These are phyloP conservation scores for Aspergillus uvarum DNA, from an alignment of 2,329 filamentous ascomycete species.

Conservation along the genomic window DNA sequence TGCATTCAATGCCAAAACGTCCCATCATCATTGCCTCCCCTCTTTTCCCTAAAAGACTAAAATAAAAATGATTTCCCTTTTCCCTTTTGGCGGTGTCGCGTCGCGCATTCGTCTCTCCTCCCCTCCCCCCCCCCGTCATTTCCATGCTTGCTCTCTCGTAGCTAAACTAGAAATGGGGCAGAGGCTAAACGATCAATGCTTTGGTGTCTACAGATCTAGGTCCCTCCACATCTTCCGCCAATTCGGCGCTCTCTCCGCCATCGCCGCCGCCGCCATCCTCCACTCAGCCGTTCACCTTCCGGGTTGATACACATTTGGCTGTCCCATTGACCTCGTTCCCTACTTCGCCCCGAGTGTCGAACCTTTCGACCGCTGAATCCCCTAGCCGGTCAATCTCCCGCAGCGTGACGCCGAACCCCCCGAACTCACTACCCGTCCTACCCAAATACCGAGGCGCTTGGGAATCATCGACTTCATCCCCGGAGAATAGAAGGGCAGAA, in stretches of 20 bases:
- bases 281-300: slow-evolving; percentile 27
- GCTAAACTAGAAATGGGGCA: slow-evolving; percentile 9
- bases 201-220: slow-evolving; percentile 35
- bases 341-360: slow-evolving; percentile 39
- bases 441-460: slow-evolving; percentile 32
- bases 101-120: background rate
- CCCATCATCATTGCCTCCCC: background rate
- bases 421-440: slow-evolving; percentile 31
- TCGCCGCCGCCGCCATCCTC: slow-evolving; percentile 29
- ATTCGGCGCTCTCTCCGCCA: slow-evolving; percentile 36
- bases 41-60: background rate
- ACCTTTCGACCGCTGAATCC: slow-evolving; percentile 36
- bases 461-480: slow-evolving; percentile 42
- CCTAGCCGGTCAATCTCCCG: slow-evolving; percentile 29
- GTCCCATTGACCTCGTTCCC: slow-evolving; percentile 34
- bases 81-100: too few species aligned
- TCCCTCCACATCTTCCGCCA: slow-evolving; percentile 39
- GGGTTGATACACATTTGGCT: slow-evolving; percentile 33
- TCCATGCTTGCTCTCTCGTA: background rate
- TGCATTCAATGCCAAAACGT: slow-evolving; percentile 4
- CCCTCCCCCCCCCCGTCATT: background rate
- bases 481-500: slow-evolving; percentile 45
- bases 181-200: slow-evolving; percentile 14
- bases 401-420: slow-evolving; percentile 30
- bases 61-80: background rate